Base-by-base conservation (phyloP, 2,329 filamentous ascomycete species). In the Akanthomyces muscarius region DNA sequence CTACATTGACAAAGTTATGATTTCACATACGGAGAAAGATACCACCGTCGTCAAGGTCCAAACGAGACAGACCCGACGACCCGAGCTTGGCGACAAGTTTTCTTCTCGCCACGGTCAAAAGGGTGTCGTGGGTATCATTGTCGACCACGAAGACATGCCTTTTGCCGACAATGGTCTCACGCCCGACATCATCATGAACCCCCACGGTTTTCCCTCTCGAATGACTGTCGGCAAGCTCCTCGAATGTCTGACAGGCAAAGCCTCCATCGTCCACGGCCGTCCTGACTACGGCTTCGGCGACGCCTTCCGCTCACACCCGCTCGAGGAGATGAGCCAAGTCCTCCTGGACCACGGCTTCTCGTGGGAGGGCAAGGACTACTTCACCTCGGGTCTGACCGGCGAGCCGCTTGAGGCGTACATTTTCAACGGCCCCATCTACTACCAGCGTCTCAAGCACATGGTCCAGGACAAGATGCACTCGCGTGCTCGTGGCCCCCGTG, bases 101-200 rank as follows among this genome's bases (percentile, higher is more conserved):
- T 97, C 93, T 0, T 99, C 95, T 57, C 91, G 95, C 64, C 95
- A 99, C 83, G 95, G 95, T 23, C 95, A 99, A 72, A 99, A 99
- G 76, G 95, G 95, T 79, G 95, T 98, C 23, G 92, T 96, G 1
- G 95, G 95, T 63, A 94, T 98, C 69, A 97, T 99, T 64, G 92
- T 94, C 21, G 91, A 97, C 66, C 94, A 98, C 77, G 92, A 95
- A 72, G 95, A 99, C 73, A 90, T 99, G 87, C 95, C 95, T 0
- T 99, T 99, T 78, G 90, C 90, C 42, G 95, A 99, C 76, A 81
- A 84, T 59, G 96, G 95, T 2, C 86, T 99, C 68, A 89, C 88
- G n/a, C 95, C 95, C 0, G 95, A 99, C 76, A 97, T 99, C 68
- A 99, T 99, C 85, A 99, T 99, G 95, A 99, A 99, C 80, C 95